Base-by-base conservation (phyloP, 805 yeast genomes). In the Wickerhamomyces chaumierensis region DNA sequence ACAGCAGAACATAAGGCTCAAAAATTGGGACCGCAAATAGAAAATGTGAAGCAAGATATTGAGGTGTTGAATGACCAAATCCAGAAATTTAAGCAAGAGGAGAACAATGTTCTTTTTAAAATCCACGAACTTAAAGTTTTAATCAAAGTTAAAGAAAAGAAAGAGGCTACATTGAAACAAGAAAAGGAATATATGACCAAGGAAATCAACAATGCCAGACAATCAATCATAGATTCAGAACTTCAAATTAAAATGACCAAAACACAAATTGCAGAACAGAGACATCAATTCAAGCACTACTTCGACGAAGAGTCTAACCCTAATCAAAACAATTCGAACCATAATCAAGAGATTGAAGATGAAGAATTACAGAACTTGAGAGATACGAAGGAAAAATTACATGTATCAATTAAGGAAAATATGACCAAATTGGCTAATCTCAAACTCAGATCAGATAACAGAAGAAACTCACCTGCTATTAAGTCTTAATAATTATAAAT, bases 151-250 rank as follows among this genome's bases (percentile, higher is more conserved):
- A 56, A 68, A 34, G 57, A 68, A n/a, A 57, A 61, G 13, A 67
- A 66, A 43, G 49, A 69, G 2, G 68, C 66, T 19, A 64, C 77
- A 5, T 65, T 67, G 33, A 55, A 56, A 2, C 74, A 73, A 28
- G 95, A 86, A 48, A 69, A 66, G 35, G 71, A 63, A 36, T 87
- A 82, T 56, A 80, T 78, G 75, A 49, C 56, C 8, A 64, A 62
- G 23, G 90, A 83, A 52, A 68, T 74, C 23, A 58, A 57, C 16
- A 69, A 75, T 37, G 81, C 86, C 0, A 47, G 55, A 11, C 58
- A 56, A 8, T 69, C 86, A 0, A 64, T 70, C 0, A 31, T 8
- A 6, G 33, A 31, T 16, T 31, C 33, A 31, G 45, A 46, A 2
- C 35, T 34, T 2, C 62, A 57, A 31, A 60, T 66, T 6, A 31